phyloP scores from a whole-genome alignment of 2,329 filamentous ascomycete species.

The Coniochaeta sp. region DNA sequence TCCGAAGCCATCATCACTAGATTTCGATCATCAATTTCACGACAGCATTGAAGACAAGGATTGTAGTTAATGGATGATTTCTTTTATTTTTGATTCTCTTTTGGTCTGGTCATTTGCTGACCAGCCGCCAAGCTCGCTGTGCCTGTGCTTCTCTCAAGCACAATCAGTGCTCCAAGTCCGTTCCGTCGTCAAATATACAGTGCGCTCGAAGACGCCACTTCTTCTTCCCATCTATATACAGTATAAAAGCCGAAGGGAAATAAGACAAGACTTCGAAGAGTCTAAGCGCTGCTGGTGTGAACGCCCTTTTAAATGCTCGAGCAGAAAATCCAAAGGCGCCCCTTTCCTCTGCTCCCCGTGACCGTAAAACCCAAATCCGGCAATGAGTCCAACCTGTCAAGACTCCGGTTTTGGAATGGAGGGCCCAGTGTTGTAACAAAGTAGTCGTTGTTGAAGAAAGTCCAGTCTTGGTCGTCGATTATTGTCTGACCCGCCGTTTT shows the following conservation, averaged over 20 bases:
- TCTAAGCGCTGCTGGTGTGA: slow-evolving; percentile 3
- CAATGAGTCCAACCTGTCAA: too few species aligned
- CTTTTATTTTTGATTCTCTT: neutral
- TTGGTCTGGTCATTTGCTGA: neutral
- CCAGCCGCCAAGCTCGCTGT: neutral
- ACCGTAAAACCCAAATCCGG: neutral
- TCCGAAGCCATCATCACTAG: too few species aligned
- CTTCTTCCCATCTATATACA: neutral
- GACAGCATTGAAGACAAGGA: neutral
- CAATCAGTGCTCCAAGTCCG: neutral
- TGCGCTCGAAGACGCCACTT: neutral
- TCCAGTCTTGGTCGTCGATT: neutral
- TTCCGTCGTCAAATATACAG: neutral
- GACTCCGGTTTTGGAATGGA: too few species aligned
- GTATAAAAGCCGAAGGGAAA: neutral
- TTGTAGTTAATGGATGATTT: neutral
- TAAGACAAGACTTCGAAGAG: neutral
- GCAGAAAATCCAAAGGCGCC: slow-evolving; percentile 5
- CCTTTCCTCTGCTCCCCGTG: slow-evolving; percentile 8
- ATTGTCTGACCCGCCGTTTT: neutral
- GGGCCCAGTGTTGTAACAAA: neutral
- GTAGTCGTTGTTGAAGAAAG: neutral
- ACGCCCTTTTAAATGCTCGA: slow-evolving; percentile 18
- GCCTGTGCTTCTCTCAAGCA: neutral
- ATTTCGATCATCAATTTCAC: neutral